A percentile compares a stretch with the other conserved stretches of the same genome.
Evolutionary conservation across 768 basidiomycete genomes (phyloP).

Genomic region (Trametes cinnabarina): DNA sequence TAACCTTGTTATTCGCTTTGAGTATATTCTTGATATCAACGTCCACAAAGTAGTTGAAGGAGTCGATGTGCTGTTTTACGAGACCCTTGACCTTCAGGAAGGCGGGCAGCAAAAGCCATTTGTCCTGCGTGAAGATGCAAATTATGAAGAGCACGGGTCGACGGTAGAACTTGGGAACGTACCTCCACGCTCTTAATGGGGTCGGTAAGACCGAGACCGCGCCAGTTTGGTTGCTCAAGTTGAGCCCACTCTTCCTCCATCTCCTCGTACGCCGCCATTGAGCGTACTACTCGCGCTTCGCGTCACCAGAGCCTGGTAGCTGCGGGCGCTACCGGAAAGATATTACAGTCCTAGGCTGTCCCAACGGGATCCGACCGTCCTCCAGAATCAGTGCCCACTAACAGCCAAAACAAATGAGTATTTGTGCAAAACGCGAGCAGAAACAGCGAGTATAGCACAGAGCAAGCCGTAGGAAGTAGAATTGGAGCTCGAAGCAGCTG

Average conservation of each 20-base stretch:
- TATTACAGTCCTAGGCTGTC: no score
- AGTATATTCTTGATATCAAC: slow-evolving; percentile 97
- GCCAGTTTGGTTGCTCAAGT: slow-evolving; percentile 57
- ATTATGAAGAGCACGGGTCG: slow-evolving; percentile 6
- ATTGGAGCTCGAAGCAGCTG: no score
- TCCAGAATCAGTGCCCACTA: no score
- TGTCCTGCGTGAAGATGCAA: slow-evolving; percentile 60
- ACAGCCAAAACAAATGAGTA: no score
- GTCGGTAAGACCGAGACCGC: slow-evolving; percentile 79
- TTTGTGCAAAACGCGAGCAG: no score
- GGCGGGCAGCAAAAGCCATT: slow-evolving; percentile 96
- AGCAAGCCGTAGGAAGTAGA: no score
- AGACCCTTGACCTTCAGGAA: slow-evolving; percentile 97
- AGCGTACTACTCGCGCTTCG: neutral
- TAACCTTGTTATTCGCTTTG: slow-evolving; percentile 88
- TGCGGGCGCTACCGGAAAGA: no score
- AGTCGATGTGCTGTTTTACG: slow-evolving; percentile 98
- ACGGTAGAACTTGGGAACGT: slow-evolving; percentile 27
- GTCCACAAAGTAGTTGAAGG: slow-evolving; percentile 98
- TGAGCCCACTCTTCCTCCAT: slow-evolving; percentile 59
- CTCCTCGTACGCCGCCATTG: slow-evolving; percentile 13
- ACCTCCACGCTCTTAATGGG: slow-evolving; percentile 91
- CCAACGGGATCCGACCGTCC: no score
- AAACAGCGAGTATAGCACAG: no score
- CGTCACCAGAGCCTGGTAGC: neutral